Evolutionary conservation across 2,329 filamentous ascomycete species (phyloP), one percentile per base, ranked within the genome.

Genomic region (Eutypa lata): DNA sequence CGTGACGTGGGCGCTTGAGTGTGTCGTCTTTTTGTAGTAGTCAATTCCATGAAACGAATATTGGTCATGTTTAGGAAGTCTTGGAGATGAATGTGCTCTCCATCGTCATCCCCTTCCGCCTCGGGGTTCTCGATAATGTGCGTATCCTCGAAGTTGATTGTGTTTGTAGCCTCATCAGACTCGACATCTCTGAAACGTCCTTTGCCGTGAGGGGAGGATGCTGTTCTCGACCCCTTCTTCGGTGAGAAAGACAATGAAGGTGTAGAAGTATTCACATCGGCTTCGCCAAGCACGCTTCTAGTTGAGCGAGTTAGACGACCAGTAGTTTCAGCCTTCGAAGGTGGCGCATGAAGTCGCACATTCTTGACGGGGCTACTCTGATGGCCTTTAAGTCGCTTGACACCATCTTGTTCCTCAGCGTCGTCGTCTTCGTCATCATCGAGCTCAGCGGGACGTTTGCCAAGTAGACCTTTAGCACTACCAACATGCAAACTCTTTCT

Each of bases 21-120:
- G 62, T 95, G 89, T 51, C 94, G 83, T 60, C 93, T 81, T 69
- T 97, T 97, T 1, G 92, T 97, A 0, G 93, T 96, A n/a, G 88
- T 96, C 48, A 99, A 78, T 68, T 99, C 94, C 89, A 99, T 97
- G 73, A 99, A 99, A 50, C 92, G 90, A 64, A 99, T 96, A 54
- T 90, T 95, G 2, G 93, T 97, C 84, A 96, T 86, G 57, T 95
- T 90, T 44, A 99, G 75, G 72, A 99, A 99, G 50, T 96, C 89
- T 61, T 96, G 91, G 3, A 99, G 78, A 45, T 92, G 88, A 50
- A 96, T 91, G 21, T 79, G 80, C 24, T 86, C 81, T 19, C 80
- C 78, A 13, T 76, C 69, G 19, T 76, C 77, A n/a, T 83, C 79
- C 6, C 73, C 69, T 48, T 76, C 71, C 22, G 74, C 61, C 43